Base-by-base conservation (phyloP, 306 rosid species). In the Dalbergia oliveri region DNA sequence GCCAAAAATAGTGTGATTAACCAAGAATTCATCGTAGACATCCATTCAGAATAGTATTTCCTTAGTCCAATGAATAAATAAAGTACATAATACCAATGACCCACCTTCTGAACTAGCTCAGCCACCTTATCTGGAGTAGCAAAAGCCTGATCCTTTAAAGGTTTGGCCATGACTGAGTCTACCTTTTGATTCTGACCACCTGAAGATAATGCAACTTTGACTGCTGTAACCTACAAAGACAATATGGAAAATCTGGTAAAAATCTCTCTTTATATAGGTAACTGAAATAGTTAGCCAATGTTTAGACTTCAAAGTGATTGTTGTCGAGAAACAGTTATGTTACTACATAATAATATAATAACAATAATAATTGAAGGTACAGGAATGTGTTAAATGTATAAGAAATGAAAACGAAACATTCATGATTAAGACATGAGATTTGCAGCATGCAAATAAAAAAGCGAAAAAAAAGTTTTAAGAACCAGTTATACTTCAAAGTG, bases 71-170 rank as follows among this genome's bases (percentile, higher is more conserved):
- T 41, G 73, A 44, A 53, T 43, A 63, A 70, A 63, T 59, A 43
- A 56, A 66, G 59, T 18, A 78, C 14, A 68, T 19, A 66, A 73
- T 53, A 35, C 18, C 16, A 56, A 84, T 61, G 45, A 66, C 88
- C 60, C 77, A 95, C 99, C 99, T 90, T 95, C 73, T 90, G 92
- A 86, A 87, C 88, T 82, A 93, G 88, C 89, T 93, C 99, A 23
- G 96, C 94, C 80, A 95, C 99, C 84, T 93, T 93, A 82, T 95
- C 99, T 4, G 97, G 98, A 79, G 90, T 88, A 75, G 99, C 98
- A 83, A 95, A 95, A 70, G 99, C 99, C 84, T 93, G 99, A 75
- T 87, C 92, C 85, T 86, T 93, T 43, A 95, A 83, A 76, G 98
- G 97, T 86, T 88, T 95, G 83, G 95, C 83, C 93, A 91, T 86